Percentiles rank a stretch among this genome's conserved stretches.
Evolutionary conservation across 2,329 filamentous ascomycete species (phyloP).

Genomic region (Hypoxylon sp.): DNA sequence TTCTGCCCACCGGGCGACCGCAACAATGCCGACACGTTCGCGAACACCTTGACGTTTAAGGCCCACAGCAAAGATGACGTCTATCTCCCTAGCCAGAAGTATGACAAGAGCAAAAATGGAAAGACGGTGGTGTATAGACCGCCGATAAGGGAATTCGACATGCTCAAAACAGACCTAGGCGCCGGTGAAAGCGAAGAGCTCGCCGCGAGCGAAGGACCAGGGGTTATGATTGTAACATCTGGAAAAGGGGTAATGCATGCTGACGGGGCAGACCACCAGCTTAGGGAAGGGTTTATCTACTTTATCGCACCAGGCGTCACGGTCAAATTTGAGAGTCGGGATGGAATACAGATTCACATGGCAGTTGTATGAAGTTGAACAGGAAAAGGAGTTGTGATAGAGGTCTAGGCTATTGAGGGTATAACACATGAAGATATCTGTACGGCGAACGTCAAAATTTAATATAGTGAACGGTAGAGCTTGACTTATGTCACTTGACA

Average conservation of each 20-base stretch:
- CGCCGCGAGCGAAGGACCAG: slow-evolving; percentile 70
- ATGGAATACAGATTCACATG: slow-evolving; percentile 57
- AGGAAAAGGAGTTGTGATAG: background rate
- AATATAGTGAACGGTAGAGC: background rate
- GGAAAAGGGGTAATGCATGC: slow-evolving; percentile 71
- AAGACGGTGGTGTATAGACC: slow-evolving; percentile 76
- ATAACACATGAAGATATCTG: background rate
- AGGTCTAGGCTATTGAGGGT: background rate
- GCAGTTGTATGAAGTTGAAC: slow-evolving; percentile 52
- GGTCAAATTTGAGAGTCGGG: slow-evolving; percentile 53
- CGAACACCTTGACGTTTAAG: slow-evolving; percentile 73
- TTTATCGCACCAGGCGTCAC: slow-evolving; percentile 72
- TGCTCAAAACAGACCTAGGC: slow-evolving; percentile 72
- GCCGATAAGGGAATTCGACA: slow-evolving; percentile 79
- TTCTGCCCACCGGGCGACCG: slow-evolving; percentile 79
- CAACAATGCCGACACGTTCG: slow-evolving; percentile 75
- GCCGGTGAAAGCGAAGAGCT: slow-evolving; percentile 72
- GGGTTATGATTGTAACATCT: slow-evolving; percentile 73
- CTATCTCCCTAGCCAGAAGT: slow-evolving; percentile 65
- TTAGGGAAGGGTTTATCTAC: slow-evolving; percentile 75
- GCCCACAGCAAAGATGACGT: slow-evolving; percentile 72
- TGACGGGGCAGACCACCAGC: slow-evolving; percentile 65
- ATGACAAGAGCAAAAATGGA: slow-evolving; percentile 67
- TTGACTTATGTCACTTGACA: too few species aligned
- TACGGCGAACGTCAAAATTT: background rate